Evolutionary conservation across 352 stramenopile genomes (phyloP), one percentile per base, ranked within the genome.

Genomic region (Phytophthora brassicae): DNA sequence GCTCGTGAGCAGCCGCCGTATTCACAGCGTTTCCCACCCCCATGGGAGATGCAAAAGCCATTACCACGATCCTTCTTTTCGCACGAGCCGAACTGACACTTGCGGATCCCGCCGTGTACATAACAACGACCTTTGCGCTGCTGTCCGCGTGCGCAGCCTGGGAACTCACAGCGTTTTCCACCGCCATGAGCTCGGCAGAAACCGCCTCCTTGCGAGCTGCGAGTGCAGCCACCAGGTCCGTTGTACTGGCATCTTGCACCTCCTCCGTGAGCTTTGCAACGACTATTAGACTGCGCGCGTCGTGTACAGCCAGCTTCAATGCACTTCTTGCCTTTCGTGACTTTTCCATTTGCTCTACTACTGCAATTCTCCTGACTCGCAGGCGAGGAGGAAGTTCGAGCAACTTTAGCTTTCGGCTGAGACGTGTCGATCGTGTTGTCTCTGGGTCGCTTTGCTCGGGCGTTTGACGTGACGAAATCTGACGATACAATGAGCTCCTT

Each of bases 41-140:
- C 81, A 53, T 90, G 81, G 2, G 79, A 82, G 51, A 90, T 88
- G 67, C 81, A 90, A 48, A 81, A 88, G 22, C 81, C 81, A 42
- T 92, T 92, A 55, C 86, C 87, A 35, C 86, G 80, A 50, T 94
- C 87, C 33, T 94, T 91, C 72, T 96, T 96, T 71, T 94, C 83
- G 56, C 87, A 96, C 7, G 67, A 54, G 19, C 68, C 72, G 41
- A 77, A 74, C 48, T 90, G 81, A 52, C 87, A 96, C 60, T 88
- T 88, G 58, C 85, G 85, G 60, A 94, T 92, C 44, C 85, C 85
- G 16, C 85, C 85, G 60, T 94, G 85, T 6, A 91, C 77, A 71
- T 92, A 94, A 75, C 85, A 94, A 16, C 80, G 79, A 2, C 85
- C 85, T 59, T 94, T 92, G 62, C 86, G 86, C 53, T 94, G 82